Evolutionary conservation across 441 rosid genomes (phyloP).

Genomic region (Pelargonium cotyledonis): DNA sequence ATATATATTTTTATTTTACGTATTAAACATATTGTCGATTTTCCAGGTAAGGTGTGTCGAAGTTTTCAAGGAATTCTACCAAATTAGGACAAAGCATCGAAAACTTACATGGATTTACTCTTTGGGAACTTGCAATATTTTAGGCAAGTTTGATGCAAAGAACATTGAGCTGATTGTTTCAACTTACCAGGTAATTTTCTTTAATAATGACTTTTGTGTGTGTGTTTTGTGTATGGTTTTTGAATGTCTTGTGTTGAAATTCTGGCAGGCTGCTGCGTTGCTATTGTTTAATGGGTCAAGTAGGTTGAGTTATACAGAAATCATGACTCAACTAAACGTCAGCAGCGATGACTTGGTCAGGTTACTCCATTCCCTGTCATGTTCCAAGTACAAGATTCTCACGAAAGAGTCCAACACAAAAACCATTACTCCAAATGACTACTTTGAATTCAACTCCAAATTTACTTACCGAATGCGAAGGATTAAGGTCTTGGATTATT

Average conservation of each 20-base stretch:
- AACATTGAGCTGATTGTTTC: constrained; percentile 77
- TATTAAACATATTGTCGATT: too few relatives aligned
- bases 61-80: constrained; percentile 79
- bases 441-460: constrained; percentile 72
- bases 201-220: not conserved
- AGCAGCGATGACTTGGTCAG: constrained; percentile 75
- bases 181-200: constrained; percentile 68
- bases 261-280: constrained; percentile 50
- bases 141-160: constrained; percentile 80
- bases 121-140: constrained; percentile 72
- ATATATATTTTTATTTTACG: too few relatives aligned
- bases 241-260: too few relatives aligned
- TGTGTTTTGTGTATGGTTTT: too few relatives aligned
- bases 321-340: constrained; percentile 71
- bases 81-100: constrained; percentile 69
- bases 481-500: constrained; percentile 57
- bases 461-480: constrained; percentile 86
- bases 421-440: constrained; percentile 52
- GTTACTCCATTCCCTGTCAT: constrained; percentile 83
- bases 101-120: constrained; percentile 96
- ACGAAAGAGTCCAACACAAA: constrained; percentile 68
- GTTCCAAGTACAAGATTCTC: constrained; percentile 90
- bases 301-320: constrained; percentile 69
- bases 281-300: constrained; percentile 74
- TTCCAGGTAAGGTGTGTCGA: constrained; percentile 79